These are phyloP conservation scores for Camellia granthamiana DNA, from an alignment of 148 eudicot genomes.

Conservation along the genomic window DNA sequence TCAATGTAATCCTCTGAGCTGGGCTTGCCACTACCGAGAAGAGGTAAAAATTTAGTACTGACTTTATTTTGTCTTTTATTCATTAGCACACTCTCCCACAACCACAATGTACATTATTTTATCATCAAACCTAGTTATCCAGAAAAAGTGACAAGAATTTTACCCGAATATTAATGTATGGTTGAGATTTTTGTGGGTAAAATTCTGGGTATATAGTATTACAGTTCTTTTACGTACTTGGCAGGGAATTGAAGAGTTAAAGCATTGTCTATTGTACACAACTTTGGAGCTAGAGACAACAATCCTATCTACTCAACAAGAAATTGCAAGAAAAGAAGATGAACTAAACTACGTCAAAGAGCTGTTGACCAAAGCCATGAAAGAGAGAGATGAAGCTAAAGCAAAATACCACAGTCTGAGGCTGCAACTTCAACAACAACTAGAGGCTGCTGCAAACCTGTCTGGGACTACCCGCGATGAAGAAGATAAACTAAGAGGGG, in stretches of 20 bases:
- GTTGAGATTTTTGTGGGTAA: too few species aligned
- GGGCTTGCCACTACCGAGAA: slow-evolving; percentile 42
- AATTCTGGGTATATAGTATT: too few species aligned
- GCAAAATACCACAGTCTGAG: slow-evolving; percentile 45
- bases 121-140: too few species aligned
- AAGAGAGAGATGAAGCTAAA: slow-evolving; percentile 77
- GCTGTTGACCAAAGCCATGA: slow-evolving; percentile 43
- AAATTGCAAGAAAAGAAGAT: slow-evolving; percentile 73
- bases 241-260: slow-evolving; percentile 63
- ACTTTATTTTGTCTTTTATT: not conserved
- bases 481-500: slow-evolving; percentile 27
- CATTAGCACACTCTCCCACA: too few species aligned
- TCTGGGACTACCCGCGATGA: slow-evolving; percentile 17
- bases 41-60: slow-evolving; percentile 24
- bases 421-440: slow-evolving; percentile 44
- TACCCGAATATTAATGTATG: too few species aligned
- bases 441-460: slow-evolving; percentile 7
- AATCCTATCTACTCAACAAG: slow-evolving; percentile 59
- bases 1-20: slow-evolving; percentile 51
- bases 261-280: slow-evolving; percentile 56
- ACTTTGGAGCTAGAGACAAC: slow-evolving; percentile 75
- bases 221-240: not conserved
- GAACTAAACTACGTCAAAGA: slow-evolving; percentile 57
- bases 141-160: too few species aligned
- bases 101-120: too few species aligned